Evolutionary conservation across 208 protist genomes (phyloP).

Genomic region (Phytomonas francai): DNA sequence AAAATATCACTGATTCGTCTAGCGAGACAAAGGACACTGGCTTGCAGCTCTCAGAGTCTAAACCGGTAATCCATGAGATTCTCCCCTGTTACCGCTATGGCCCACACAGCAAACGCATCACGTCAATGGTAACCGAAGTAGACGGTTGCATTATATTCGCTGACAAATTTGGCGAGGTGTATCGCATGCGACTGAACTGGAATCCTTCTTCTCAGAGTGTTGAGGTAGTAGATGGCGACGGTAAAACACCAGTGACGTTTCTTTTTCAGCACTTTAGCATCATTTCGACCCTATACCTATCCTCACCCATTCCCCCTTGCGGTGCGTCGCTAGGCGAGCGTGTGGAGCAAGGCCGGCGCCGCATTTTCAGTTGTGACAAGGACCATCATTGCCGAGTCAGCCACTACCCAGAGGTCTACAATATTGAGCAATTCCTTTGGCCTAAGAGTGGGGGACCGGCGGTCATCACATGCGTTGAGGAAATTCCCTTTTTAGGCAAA

Average conservation of each 20-base stretch:
- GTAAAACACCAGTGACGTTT: constrained; percentile 27
- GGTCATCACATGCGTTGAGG: constrained; percentile 57
- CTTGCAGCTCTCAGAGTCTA: neutral
- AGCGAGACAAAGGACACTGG: neutral
- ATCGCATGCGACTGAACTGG: constrained; percentile 50
- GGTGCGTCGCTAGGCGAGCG: constrained; percentile 16
- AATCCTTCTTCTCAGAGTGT: constrained; percentile 38
- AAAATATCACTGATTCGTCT: constrained; percentile 16
- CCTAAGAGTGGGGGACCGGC: constrained; percentile 28
- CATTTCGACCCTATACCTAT: constrained; percentile 54
- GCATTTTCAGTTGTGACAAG: constrained; percentile 81
- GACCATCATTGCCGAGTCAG: constrained; percentile 75
- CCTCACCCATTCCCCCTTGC: constrained; percentile 36
- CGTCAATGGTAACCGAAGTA: constrained; percentile 33
- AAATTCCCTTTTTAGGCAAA: constrained; percentile 35
- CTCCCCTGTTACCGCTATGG: constrained; percentile 58
- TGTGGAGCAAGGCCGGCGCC: constrained; percentile 30
- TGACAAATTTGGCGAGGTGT: constrained; percentile 88
- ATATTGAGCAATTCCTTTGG: constrained; percentile 83
- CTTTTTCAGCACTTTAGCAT: constrained; percentile 86
- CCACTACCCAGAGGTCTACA: constrained; percentile 67
- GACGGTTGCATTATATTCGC: constrained; percentile 73
- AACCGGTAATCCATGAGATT: constrained; percentile 6
- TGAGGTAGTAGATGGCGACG: constrained; percentile 26
- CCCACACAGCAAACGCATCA: constrained; percentile 81